phyloP scores from a whole-genome alignment of 2,329 filamentous ascomycete species.

The Fusarium multiceps region DNA sequence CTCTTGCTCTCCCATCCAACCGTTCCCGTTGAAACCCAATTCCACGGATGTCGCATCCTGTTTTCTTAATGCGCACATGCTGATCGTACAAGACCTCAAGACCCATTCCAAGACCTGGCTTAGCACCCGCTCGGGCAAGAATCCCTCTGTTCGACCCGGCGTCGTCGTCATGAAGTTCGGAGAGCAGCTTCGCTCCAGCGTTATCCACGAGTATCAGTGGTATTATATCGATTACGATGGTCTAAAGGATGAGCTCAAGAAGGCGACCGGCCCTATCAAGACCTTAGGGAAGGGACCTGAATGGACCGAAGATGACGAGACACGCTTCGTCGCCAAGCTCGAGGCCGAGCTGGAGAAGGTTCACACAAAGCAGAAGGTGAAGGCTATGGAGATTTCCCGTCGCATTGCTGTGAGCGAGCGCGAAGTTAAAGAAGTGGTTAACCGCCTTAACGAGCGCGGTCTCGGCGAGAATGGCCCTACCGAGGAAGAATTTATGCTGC shows the following conservation, averaged over 20 bases:
- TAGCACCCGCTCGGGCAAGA: conserved; percentile 46
- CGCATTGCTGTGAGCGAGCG: conserved; percentile 88
- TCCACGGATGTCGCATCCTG: conserved; percentile 25
- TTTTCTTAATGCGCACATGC: conserved; percentile 54
- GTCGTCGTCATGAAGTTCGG: conserved; percentile 84
- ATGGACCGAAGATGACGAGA: conserved; percentile 95
- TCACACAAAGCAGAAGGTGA: conserved; percentile 96
- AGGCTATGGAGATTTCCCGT: conserved; percentile 93
- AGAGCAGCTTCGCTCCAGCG: conserved; percentile 93
- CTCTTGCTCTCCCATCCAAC: not conserved
- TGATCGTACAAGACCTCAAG: conserved; percentile 65
- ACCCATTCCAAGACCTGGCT: conserved; percentile 57
- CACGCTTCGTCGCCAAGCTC: conserved; percentile 84
- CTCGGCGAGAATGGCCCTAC: conserved; percentile 70
- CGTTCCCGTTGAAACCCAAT: conserved; percentile 14
- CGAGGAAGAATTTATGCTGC: conserved; percentile 92
- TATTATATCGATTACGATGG: conserved; percentile 99
- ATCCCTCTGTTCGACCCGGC: conserved; percentile 58
- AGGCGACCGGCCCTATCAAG: conserved; percentile 65
- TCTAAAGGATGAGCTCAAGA: conserved; percentile 87
- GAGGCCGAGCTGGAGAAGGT: conserved; percentile 97
- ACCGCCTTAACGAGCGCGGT: conserved; percentile 73
- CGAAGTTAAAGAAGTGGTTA: conserved; percentile 89
- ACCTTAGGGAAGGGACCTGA: conserved; percentile 62
- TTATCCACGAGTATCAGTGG: conserved; percentile 97